A percentile compares a stretch with the other conserved stretches of the same genome.
Conservation (phyloP, 345 rosid species). For the Pistacia integerrima region DNA sequence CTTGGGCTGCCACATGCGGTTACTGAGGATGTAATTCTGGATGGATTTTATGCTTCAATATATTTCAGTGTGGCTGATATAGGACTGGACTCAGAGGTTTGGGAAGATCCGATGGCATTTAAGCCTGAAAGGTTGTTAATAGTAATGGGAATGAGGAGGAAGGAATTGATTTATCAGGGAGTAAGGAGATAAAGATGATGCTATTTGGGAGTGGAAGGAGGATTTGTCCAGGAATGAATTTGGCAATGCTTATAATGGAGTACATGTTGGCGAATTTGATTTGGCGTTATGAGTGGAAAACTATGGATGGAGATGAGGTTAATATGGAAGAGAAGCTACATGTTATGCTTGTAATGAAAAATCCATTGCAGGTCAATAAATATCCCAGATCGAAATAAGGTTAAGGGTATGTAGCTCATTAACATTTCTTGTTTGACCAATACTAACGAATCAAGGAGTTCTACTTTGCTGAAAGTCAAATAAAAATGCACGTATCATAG, state of each 20-base stretch:
- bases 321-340: slow-evolving; percentile 4
- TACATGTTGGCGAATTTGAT: slow-evolving; percentile 12
- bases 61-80: not conserved
- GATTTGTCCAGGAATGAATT: slow-evolving; percentile 16
- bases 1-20: not conserved
- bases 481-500: too few species aligned
- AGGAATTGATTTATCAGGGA: slow-evolving; percentile 12
- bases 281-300: slow-evolving; percentile 10
- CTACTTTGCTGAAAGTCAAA: too few species aligned
- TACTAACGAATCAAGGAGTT: too few species aligned
- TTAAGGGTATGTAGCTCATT: too few species aligned
- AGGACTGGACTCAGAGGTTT: not conserved
- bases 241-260: slow-evolving; percentile 19
- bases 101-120: slow-evolving; percentile 15
- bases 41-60: not conserved
- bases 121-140: slow-evolving; percentile 9
- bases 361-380: not conserved
- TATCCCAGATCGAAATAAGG: not conserved
- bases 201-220: slow-evolving; percentile 21
- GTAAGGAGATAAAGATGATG: slow-evolving; percentile 13
- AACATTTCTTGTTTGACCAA: not conserved
- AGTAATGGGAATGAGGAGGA: not conserved
- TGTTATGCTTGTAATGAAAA: slow-evolving; percentile 8
- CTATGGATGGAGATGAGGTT: slow-evolving; percentile 14
- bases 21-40: not conserved